Base-by-base conservation (phyloP, 257 asterid species). In the Nicotiana knightiana region DNA sequence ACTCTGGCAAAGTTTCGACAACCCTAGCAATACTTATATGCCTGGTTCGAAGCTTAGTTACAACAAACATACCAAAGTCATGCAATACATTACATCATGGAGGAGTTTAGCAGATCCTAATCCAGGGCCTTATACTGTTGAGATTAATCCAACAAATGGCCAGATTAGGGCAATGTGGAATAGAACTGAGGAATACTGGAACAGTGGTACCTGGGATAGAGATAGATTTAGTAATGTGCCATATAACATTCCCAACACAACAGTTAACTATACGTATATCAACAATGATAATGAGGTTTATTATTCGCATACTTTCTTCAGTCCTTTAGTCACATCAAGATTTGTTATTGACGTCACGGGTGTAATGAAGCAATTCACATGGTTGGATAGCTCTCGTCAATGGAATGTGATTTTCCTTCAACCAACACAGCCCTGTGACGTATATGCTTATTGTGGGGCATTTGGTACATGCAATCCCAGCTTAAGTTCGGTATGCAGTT, bases 101-200 rank as follows among this genome's bases (percentile, higher is more conserved):
- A 73, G 35, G 58, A 39, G 35, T 46, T 43, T 3, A 8, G 79
- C 46, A 2, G 79, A 73, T 73, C 79, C 79, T 11, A 18, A 1
- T 9, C 33, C 59, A 1, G 79, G 79, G 5, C 79, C 32, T n/a
- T 73, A 43, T 17, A 43, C 21, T 9, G 17, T 71, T 3, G 79
- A 71, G 13, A n/a, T 18, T 39, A n/a, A 71, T 26, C 58, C 58
- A 5, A 37, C 1, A 12, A n/a, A 11, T 46, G 79, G 58, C 16
- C 18, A 39, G 17, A 7, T 43, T 35, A 28, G 39, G 37, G 68
- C 68, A 24, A 12, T 71, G 61, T 73, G 79, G 79, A 73, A 73
- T 16, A 16, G 61, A 10, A 73, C 79, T n/a, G 79, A 46, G 61
- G 37, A 73, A 46, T 73, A 73, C 59, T 21, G 79, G 79, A 73